Evolutionary conservation across 2,329 filamentous ascomycete species (phyloP).

Genomic region (Trichoderma hamatum): DNA sequence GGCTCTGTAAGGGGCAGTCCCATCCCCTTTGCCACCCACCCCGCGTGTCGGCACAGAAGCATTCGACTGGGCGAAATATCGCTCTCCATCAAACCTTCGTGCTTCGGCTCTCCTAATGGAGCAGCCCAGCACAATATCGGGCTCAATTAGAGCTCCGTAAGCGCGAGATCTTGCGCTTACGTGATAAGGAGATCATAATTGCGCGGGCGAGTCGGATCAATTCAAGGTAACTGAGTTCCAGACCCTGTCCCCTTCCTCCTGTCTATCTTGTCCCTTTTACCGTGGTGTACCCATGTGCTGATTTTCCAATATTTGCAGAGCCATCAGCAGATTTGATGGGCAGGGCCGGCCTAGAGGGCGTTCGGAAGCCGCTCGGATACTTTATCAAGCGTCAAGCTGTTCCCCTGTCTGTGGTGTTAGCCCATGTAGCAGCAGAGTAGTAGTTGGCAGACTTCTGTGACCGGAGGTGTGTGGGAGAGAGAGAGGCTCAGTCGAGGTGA

Average conservation of each 20-base stretch:
- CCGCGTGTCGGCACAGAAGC: not conserved
- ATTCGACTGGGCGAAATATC: not conserved
- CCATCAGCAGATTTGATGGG: constrained; percentile 20
- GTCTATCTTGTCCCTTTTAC: not conserved
- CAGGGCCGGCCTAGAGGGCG: not conserved
- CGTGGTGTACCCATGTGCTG: constrained; percentile 3
- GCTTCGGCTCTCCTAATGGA: not conserved
- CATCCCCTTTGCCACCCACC: not conserved
- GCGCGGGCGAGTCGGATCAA: constrained; percentile 16
- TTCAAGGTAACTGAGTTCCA: constrained; percentile 7
- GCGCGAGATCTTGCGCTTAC: constrained; percentile 21
- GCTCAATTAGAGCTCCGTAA: constrained; percentile 5
- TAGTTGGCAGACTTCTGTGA: not conserved
- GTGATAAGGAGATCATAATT: constrained; percentile 7
- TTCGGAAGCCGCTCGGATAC: not conserved
- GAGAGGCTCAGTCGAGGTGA: not conserved
- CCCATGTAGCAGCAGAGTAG: not conserved
- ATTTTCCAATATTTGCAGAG: constrained; percentile 22
- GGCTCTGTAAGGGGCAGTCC: not conserved
- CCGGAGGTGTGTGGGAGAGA: not conserved
- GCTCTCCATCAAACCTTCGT: not conserved
- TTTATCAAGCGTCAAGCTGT: not conserved
- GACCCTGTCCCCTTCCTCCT: not conserved
- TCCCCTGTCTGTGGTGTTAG: not conserved
- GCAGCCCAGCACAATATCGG: constrained; percentile 9